phyloP scores from a whole-genome alignment of 805 yeast genomes.

The Priceomyces fermenticarens region DNA sequence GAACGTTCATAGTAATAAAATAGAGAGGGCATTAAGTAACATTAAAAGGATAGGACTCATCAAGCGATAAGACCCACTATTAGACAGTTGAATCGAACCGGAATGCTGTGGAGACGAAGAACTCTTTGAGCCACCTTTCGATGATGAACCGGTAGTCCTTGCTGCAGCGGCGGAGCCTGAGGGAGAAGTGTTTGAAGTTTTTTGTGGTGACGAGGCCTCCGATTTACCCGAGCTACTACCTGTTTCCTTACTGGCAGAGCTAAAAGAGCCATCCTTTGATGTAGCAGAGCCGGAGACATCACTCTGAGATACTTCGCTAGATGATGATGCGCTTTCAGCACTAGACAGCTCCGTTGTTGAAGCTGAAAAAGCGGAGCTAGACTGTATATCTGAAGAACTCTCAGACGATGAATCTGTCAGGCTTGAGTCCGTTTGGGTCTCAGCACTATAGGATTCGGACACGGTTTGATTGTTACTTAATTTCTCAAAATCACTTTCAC shows the following conservation, averaged over 20 bases:
- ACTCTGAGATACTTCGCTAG: constrained; percentile 3
- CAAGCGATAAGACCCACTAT: not conserved
- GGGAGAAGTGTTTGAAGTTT: not conserved
- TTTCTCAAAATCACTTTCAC: constrained; percentile 28
- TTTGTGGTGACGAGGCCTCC: constrained; percentile 7
- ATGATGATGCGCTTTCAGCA: constrained; percentile 3
- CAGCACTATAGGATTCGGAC: constrained; percentile 11
- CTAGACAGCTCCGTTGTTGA: no score
- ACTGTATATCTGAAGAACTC: constrained; percentile 7
- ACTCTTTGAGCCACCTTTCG: not conserved
- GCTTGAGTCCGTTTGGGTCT: constrained; percentile 5
- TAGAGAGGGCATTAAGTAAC: not conserved
- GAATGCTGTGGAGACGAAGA: not conserved
- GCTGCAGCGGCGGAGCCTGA: constrained; percentile 11
- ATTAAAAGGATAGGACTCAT: not conserved
- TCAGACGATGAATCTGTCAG: constrained; percentile 10
- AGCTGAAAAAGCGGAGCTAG: constrained; percentile 4
- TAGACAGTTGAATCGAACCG: no score
- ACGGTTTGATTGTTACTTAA: constrained; percentile 32
- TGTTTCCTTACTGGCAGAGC: not conserved
- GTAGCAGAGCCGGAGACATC: constrained; percentile 2
- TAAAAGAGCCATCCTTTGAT: constrained; percentile 7
- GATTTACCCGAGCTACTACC: not conserved
- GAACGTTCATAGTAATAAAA: not conserved
- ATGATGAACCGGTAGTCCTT: constrained; percentile 3